These are phyloP conservation scores for Schizochytrium sp. DNA, from an alignment of 108 stramenopile genomes.

Conservation along the genomic window DNA sequence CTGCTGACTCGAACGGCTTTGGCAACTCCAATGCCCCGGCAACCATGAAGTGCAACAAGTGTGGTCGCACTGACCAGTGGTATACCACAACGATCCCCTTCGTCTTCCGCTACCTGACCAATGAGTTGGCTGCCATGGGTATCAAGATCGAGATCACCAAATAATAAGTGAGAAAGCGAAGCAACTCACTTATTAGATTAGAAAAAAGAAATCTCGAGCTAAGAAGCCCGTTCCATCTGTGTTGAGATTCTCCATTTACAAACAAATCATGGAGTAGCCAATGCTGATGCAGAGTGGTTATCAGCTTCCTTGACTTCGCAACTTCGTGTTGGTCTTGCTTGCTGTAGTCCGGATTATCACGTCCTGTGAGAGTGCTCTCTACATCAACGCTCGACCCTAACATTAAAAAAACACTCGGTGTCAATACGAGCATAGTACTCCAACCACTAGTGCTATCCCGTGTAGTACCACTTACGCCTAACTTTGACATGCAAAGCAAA, in stretches of 20 bases:
- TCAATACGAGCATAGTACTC: too few relatives aligned
- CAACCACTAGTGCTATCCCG: too few relatives aligned
- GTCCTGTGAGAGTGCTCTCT: too few relatives aligned
- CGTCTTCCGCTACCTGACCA: conserved; percentile 95
- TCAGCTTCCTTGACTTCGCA: too few relatives aligned
- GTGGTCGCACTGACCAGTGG: conserved; percentile 64
- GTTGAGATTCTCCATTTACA: background rate
- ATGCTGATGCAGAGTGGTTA: too few relatives aligned
- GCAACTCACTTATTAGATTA: background rate
- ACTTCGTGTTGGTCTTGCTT: too few relatives aligned
- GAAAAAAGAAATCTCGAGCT: too few relatives aligned
- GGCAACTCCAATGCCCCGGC: background rate
- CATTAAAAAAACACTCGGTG: too few relatives aligned
- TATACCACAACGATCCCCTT: conserved; percentile 94
- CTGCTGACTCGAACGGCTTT: background rate
- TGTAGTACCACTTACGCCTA: too few relatives aligned
- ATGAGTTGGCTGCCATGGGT: conserved; percentile 98
- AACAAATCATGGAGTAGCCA: background rate
- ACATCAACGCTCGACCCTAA: too few relatives aligned
- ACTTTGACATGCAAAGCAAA: too few relatives aligned
- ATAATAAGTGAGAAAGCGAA: conserved; percentile 5
- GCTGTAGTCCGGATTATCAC: too few relatives aligned
- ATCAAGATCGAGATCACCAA: conserved; percentile 87
- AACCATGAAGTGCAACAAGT: conserved; percentile 2
- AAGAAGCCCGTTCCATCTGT: background rate